Evolutionary conservation across 1,284 basidiomycete species (phyloP), one percentile per base, ranked within the genome.

Genomic region (Naganishia albida): DNA sequence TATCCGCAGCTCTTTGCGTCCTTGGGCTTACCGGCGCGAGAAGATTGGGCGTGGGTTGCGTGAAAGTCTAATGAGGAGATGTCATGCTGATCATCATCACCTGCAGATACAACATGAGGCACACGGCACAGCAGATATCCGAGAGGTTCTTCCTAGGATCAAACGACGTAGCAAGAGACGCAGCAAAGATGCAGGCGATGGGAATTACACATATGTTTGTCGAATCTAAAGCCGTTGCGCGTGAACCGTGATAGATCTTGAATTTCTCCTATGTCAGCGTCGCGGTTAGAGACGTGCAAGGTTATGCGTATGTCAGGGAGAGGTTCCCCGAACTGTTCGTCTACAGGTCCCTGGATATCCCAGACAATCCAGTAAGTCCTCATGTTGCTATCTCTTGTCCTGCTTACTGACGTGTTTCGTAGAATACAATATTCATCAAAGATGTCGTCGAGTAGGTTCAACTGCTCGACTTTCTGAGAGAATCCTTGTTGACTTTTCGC

Each of bases 71-170:
- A 34, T 34, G 34, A 34, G 34, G 34, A 34, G 34, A 34, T 10
- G 6, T 34, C 34, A 34, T 34, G 34, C 10, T 34, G 10, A 34
- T 34, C 34, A 34, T 4, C 34, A 34, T 34, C 34, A 34, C 34
- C 10, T 34, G 40, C 25, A 93, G 91, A 74, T 96, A 96, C 74
- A 93, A 96, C 77, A 96, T 96, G 93, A 84, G 93, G 48, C 82
- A 93, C 50, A 88, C 94, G 74, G 92, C 91, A 70, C 93, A 97
- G 80, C 87, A 93, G 77, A 93, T 96, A 71, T 82, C 95, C 0
- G 91, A 91, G 2, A 86, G 86, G 12, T 84, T 97, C 46, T 84
- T 86, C 50, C 85, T 96, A 1, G 93, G 93, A 0, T 92, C 93
- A 0, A 91, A 93, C 71, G 89, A 92, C 71, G 88, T 88, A 2